Evolutionary conservation across 192 early-diverging fungal species (phyloP), one percentile per base, ranked within the genome.

Genomic region (Spizellomyces sp.): DNA sequence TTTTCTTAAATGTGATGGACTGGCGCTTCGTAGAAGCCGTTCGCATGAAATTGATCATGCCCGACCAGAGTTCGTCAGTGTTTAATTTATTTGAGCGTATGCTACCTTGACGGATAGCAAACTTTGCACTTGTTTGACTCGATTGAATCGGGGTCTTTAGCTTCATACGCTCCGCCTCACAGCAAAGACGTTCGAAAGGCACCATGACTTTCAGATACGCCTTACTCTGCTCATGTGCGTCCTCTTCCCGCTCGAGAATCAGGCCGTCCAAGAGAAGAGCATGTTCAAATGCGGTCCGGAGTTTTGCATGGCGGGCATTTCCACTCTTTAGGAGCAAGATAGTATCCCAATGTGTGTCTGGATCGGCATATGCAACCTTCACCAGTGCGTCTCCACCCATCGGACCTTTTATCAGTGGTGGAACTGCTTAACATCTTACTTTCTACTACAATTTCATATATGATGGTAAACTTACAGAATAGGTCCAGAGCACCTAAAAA

Each of bases 341-440:
- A 45, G 79, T 75, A 65, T 83, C 82, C 64, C 71, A 77, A 45
- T 77, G 71, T 9, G 77, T 78, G 10, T 62, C 47, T 12, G 52
- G 27, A 48, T 71, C 63, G n/a, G 58, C 66, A 60, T 78, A 83
- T 14, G 62, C 63, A 22, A 79, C 66, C 22, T 75, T 80, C 19
- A 59, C 63, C 10, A 83, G 57, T 5, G 75, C 79, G 73, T 79
- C 77, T n/a, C 66, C 71, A 17, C 66, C 66, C 10, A 19, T n/a
- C 22, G 66, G 66, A 58, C 66, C 66, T 67, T 19, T 56, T 19
- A 19, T 19, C 5, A 6, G 5, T 6, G 54, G n/a, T 56, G 6
- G 19, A 56, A 22, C n/a, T 19, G 54, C 5, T n/a, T 7, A 6
- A n/a, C 6, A n/a, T 54, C 52, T 2, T 19, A 54, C 22, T 56